phyloP scores from a whole-genome alignment of 2,329 filamentous ascomycete genomes.

The Epichloe uncinata region DNA sequence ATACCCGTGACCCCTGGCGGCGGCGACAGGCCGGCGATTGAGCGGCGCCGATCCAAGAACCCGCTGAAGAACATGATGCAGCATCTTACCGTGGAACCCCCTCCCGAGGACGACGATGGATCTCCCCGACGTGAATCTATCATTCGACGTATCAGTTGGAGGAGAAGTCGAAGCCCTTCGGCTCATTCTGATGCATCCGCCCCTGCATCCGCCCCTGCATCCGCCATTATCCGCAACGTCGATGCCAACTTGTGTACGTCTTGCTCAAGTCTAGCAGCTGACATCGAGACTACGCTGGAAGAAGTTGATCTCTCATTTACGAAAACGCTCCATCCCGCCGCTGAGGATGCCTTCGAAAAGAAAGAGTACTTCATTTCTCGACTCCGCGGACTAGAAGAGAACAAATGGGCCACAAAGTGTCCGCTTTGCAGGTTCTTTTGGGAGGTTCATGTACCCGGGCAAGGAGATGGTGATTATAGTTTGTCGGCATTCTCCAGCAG shows the following conservation, averaged over 20 bases:
- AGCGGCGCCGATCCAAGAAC: conserved; percentile 22
- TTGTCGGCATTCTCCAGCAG: conserved; percentile 21
- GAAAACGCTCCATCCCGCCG: conserved; percentile 15
- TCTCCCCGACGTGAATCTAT: conserved; percentile 18
- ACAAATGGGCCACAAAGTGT: conserved; percentile 20
- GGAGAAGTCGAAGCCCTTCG: conserved; percentile 22
- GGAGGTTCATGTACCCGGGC: conserved; percentile 19
- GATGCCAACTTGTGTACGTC: conserved; percentile 19
- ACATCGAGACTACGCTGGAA: conserved; percentile 20
- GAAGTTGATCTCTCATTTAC: conserved; percentile 18
- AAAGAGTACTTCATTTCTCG: conserved; percentile 18
- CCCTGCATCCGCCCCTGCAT: conserved; percentile 7
- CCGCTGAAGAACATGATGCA: conserved; percentile 24
- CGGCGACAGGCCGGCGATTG: conserved; percentile 12
- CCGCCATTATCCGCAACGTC: conserved; percentile 13
- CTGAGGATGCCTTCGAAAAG: conserved; percentile 19
- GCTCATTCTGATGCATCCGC: conserved; percentile 18
- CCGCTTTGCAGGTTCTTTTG: conserved; percentile 22
- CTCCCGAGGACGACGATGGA: conserved; percentile 15
- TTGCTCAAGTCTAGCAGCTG: conserved; percentile 20
- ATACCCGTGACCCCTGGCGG: conserved; percentile 13
- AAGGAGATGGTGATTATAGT: conserved; percentile 17
- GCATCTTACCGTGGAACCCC: conserved; percentile 22
- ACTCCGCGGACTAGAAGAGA: conserved; percentile 18
- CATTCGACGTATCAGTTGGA: conserved; percentile 23